Conservation (phyloP, 2,329 filamentous ascomycete species). For the Truncatella angustata region DNA sequence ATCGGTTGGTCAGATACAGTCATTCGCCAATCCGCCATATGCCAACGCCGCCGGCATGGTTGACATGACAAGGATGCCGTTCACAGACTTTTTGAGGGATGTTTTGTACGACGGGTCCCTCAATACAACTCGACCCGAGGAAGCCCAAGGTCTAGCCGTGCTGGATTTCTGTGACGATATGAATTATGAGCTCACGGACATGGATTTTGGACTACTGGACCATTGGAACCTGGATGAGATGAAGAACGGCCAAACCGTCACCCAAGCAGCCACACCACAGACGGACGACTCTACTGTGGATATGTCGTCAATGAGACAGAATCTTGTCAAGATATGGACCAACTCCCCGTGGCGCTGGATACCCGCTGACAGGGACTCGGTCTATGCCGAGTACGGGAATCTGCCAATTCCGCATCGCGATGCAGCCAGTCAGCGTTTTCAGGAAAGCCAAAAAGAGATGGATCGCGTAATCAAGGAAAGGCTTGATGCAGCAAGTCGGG, state of each 20-base stretch:
- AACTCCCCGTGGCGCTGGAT: constrained; percentile 52
- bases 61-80: constrained; percentile 37
- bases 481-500: constrained; percentile 48
- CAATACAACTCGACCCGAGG: constrained; percentile 33
- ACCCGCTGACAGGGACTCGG: constrained; percentile 41
- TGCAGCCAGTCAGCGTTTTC: constrained; percentile 35
- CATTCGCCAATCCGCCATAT: constrained; percentile 13
- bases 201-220: constrained; percentile 50
- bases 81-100: constrained; percentile 50
- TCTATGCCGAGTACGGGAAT: constrained; percentile 43
- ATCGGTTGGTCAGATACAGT: constrained; percentile 15
- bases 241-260: constrained; percentile 21
- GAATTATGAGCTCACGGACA: constrained; percentile 49
- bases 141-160: constrained; percentile 41
- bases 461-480: constrained; percentile 42
- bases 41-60: constrained; percentile 13
- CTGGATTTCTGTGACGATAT: constrained; percentile 50
- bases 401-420: constrained; percentile 42
- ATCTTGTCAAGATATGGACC: constrained; percentile 47
- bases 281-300: constrained; percentile 38
- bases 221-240: constrained; percentile 44
- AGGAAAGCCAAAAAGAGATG: constrained; percentile 34
- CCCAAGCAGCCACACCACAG: constrained; percentile 24
- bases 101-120: constrained; percentile 46
- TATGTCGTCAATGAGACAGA: constrained; percentile 44